Conservation (phyloP, 1,139 yeast genomes). For the Diutina rugosa region DNA sequence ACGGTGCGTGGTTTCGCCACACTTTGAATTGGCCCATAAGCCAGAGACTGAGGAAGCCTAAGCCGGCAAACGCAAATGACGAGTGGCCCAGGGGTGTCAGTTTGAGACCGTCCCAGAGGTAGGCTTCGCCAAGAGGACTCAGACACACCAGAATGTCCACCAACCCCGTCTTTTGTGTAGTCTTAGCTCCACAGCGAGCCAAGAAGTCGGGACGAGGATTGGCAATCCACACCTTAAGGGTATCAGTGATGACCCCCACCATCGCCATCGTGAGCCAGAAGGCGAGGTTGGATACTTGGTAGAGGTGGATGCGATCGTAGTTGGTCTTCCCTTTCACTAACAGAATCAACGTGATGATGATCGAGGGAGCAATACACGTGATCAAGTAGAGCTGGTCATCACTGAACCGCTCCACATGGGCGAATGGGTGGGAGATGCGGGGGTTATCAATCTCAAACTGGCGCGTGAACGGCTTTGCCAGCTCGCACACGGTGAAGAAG, state of each 20-base stretch:
- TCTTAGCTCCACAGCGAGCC: constrained; percentile 4
- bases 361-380: constrained; percentile 3
- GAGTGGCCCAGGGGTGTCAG: constrained; percentile 5
- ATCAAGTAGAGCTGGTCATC: constrained; percentile 10
- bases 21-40: constrained; percentile 3
- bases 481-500: constrained; percentile 24
- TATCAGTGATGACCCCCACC: constrained; percentile 4
- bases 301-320: neutral
- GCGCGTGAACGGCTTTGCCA: constrained; percentile 15
- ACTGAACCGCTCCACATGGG: constrained; percentile 48
- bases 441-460: constrained; percentile 17
- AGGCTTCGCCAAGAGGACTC: constrained; percentile 4
- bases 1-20: neutral
- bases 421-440: constrained; percentile 59
- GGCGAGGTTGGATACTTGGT: neutral
- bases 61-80: constrained; percentile 5
- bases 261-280: constrained; percentile 3
- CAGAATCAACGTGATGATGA: neutral
- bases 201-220: constrained; percentile 6
- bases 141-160: constrained; percentile 3
- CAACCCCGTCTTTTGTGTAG: constrained; percentile 2
- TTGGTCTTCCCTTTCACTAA: neutral
- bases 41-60: constrained; percentile 5
- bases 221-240: constrained; percentile 5
- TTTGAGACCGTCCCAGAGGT: constrained; percentile 5